Base-by-base conservation (phyloP, 129 eudicot genomes). In the Heracleum sosnowskyi region DNA sequence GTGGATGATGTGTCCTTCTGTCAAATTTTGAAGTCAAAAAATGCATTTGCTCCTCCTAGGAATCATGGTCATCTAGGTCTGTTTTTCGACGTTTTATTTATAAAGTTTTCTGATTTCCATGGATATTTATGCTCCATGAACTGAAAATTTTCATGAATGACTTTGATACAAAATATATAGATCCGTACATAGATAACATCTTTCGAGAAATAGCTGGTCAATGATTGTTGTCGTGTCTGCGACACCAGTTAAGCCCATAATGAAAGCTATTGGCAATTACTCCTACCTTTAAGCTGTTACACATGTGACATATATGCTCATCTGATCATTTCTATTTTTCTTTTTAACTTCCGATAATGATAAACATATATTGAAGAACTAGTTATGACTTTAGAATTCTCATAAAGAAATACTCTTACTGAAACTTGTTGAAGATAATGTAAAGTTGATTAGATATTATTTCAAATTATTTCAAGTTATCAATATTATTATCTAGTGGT, bases 1-100 rank as follows among this genome's bases (percentile, higher is more conserved):
- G 53, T 78, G 79, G 88, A 78, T 70, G 82, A 81, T 39, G 85
- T 80, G 64, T 79, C 85, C n/a, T 78, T 77, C 62, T 77, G 86
- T 80, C 91, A 86, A 82, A 79, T 81, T 68, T 51, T 73, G 31
- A 78, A 75, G 72, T 46, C 81, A 53, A 78, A 82, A 66, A 62
- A 80, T 51, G 76, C 79, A 17, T 60, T 20, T 78, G 80, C 73
- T 68, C 62, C 47, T 76, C 60, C 62, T 60, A 81, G 74, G 77
- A 77, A 77, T 44, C 57, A 83, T 42, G 26, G 29, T 8, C 42
- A 81, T 78, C 64, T 82, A 77, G 88, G 93, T 89, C 77, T 76
- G 78, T 9, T 69, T 2, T 8, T 24, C 22, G 5, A 74, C 44
- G 46, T 49, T 35, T 35, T 53, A 68, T 33, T 77, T 8, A n/a